A percentile compares a stretch with the other conserved stretches of the same genome.
Evolutionary conservation across 1,139 yeast species (phyloP).

Genomic region (Meyerozyma guilliermondii): DNA sequence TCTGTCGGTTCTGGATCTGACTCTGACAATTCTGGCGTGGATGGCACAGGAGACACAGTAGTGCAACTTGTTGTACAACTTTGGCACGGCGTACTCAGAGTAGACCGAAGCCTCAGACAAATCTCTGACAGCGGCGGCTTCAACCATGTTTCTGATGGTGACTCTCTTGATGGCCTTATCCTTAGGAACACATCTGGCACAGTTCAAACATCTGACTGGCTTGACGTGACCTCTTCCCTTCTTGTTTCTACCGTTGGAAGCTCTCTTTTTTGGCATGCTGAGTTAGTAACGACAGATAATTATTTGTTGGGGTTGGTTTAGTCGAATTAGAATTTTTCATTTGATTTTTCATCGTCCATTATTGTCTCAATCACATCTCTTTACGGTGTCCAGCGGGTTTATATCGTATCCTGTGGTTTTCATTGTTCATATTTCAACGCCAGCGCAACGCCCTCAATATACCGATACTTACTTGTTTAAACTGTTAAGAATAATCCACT

Average conservation of each 20-base stretch:
- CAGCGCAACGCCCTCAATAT: background rate
- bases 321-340: background rate
- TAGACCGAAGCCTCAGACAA: constrained; percentile 99
- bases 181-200: constrained; percentile 99
- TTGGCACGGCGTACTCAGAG: constrained; percentile 98
- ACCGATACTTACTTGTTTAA: background rate
- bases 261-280: constrained; percentile 99
- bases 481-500: constrained; percentile 2
- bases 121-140: constrained; percentile 99
- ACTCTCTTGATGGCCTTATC: constrained; percentile 99
- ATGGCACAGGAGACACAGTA: constrained; percentile 99
- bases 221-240: constrained; percentile 99
- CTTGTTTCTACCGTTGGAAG: constrained; percentile 99
- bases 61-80: constrained; percentile 99
- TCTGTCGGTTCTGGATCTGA: constrained; percentile 98
- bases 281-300: constrained; percentile 10
- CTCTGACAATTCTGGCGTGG: constrained; percentile 99
- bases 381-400: background rate
- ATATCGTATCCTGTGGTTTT: background rate
- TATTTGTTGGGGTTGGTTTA: no score
- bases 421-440: background rate
- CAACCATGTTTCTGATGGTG: constrained; percentile 99
- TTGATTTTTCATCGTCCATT: background rate
- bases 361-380: background rate
- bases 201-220: constrained; percentile 99